Base-by-base conservation (phyloP, 805 yeast genomes). In the Candida bentonensis region DNA sequence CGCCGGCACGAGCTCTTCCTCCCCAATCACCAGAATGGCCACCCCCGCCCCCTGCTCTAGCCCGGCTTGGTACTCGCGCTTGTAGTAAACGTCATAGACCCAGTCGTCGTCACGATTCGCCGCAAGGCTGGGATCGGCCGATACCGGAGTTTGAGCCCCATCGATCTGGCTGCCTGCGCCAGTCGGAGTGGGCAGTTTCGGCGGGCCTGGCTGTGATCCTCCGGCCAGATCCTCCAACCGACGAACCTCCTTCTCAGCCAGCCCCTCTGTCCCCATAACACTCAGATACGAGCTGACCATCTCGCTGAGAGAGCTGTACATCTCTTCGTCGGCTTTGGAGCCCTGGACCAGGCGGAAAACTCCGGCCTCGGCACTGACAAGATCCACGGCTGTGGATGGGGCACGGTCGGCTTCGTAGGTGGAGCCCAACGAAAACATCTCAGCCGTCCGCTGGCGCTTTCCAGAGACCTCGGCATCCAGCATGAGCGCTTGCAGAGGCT, bases 11-110 rank as follows among this genome's bases (percentile, higher is more conserved):
- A 46, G 44, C 33, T 48, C 51, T 22, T 60, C 59, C 15, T 49
- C 54, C 21, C 56, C 62, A 40, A 48, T 53, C 45, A 51, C 44
- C 46, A 5, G 50, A 39, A 5, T 48, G 48, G 23, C 61, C 47
- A 45, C 42, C 49, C 58, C 48, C 56, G 65, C 60, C 58, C 60
- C 46, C 47, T 63, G 65, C 48, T 72, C 51, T 55, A 67, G 57
- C 45, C 71, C 64, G 57, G 70, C 45, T 73, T 76, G 59, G 34
- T 54, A 54, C n/a, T 65, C 67, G 47, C 78, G 81, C 42, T 82
- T 66, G 64, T 79, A 70, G 62, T 89, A 89, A 9, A 89, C 87
- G 61, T 89, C 98, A 56, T 86, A 89, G 17, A 89, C 97, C 53
- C 85, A 89, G 39, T 84, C 95, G n/a, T 72, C 65, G 2, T n/a